Conservation (phyloP, 352 stramenopile genomes). For the Halophytophthora batemanensis region DNA sequence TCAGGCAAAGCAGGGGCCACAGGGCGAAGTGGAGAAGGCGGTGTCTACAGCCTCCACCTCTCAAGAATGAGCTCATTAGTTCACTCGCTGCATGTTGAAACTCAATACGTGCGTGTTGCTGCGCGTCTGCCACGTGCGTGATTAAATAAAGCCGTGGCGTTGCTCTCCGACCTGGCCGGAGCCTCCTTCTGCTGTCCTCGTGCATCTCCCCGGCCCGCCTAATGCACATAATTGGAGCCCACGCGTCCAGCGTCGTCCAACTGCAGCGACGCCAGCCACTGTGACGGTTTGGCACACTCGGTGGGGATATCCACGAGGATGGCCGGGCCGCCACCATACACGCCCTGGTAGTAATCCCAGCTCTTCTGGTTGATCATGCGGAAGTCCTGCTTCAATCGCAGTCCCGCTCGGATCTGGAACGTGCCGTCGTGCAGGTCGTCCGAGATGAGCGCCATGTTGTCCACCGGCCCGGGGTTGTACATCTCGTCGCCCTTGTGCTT, state of each 20-base stretch:
- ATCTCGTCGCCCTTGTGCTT: constrained; percentile 62
- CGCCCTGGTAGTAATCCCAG: constrained; percentile 70
- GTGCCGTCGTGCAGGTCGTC: constrained; percentile 63
- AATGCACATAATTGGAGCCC: constrained; percentile 64
- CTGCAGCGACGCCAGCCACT: constrained; percentile 51
- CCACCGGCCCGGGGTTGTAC: constrained; percentile 53
- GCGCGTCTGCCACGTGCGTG: not conserved
- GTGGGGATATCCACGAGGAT: constrained; percentile 65
- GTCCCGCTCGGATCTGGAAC: constrained; percentile 55
- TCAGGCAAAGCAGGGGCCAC: too few relatives aligned
- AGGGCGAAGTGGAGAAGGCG: too few relatives aligned
- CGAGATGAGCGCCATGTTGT: constrained; percentile 76
- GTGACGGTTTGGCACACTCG: constrained; percentile 44
- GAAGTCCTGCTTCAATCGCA: constrained; percentile 72
- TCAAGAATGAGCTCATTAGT: too few relatives aligned
- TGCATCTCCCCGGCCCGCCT: too few relatives aligned
- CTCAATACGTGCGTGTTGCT: not conserved
- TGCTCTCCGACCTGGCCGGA: too few relatives aligned
- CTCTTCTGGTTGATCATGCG: constrained; percentile 79
- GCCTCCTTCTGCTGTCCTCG: too few relatives aligned
- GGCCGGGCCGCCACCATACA: constrained; percentile 67
- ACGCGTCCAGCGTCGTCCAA: constrained; percentile 55
- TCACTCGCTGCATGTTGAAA: too few relatives aligned
- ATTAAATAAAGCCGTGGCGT: too few relatives aligned
- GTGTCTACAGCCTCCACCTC: too few relatives aligned